These are phyloP conservation scores for Suhomyces anneliseae DNA, from an alignment of 1,139 yeast species.

Conservation along the genomic window DNA sequence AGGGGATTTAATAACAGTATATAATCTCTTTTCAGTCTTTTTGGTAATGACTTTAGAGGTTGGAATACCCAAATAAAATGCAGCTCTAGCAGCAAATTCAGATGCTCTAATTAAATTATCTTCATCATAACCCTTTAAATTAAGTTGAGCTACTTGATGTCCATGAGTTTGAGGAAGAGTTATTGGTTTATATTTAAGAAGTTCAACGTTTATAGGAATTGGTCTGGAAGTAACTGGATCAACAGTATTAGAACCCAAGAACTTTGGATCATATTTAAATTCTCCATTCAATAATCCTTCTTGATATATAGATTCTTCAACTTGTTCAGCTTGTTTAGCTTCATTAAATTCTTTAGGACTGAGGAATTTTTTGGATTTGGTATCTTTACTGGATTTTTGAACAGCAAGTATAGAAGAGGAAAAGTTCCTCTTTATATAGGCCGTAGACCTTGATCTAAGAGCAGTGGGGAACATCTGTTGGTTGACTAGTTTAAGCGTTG, in stretches of 20 bases:
- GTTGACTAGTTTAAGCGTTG: not conserved
- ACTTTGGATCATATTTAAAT: constrained; percentile 44
- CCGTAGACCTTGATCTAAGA: constrained; percentile 1
- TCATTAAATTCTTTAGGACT: constrained; percentile 35
- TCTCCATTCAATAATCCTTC: constrained; percentile 29
- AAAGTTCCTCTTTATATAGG: constrained; percentile 5
- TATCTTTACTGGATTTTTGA: not conserved
- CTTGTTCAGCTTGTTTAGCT: constrained; percentile 25
- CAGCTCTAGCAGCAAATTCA: constrained; percentile 88
- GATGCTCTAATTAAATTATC: constrained; percentile 71
- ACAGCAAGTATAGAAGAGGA: constrained; percentile 3
- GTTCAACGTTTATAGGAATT: constrained; percentile 78
- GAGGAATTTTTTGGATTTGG: constrained; percentile 18
- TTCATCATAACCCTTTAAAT: constrained; percentile 70
- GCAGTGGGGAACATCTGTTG: not conserved
- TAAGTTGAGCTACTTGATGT: constrained; percentile 68
- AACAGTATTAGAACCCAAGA: constrained; percentile 33
- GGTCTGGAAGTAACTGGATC: constrained; percentile 46
- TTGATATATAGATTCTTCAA: constrained; percentile 33
- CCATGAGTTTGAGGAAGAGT: constrained; percentile 68
- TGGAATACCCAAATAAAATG: constrained; percentile 86
- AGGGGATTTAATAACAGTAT: constrained; percentile 93
- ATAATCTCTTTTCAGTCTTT: constrained; percentile 69
- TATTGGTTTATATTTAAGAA: constrained; percentile 80
- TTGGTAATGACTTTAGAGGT: constrained; percentile 53